Percentiles rank a stretch among this genome's conserved stretches.
Conservation (phyloP, 352 stramenopile genomes). For the Globisporangium cystogenes region DNA sequence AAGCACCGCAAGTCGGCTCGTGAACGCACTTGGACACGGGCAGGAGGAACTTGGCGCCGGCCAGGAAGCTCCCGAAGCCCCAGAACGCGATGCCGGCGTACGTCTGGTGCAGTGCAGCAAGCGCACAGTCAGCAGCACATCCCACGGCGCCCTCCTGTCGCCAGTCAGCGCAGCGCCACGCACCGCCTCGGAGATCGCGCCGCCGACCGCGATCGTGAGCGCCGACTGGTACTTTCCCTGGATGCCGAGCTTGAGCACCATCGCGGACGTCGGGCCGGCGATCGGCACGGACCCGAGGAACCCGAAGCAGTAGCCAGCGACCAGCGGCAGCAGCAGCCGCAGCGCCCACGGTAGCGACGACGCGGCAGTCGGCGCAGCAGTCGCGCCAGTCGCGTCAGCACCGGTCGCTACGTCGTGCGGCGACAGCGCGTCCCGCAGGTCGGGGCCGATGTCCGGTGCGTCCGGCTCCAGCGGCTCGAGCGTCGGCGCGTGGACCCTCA, state of each 20-base stretch:
- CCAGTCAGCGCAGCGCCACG: neutral
- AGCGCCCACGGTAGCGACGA: constrained; percentile 37
- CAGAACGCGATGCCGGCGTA: constrained; percentile 87
- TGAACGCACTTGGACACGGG: constrained; percentile 78
- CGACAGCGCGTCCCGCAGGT: neutral
- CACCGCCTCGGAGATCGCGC: constrained; percentile 81
- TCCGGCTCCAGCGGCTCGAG: neutral
- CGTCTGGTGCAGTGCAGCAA: constrained; percentile 28
- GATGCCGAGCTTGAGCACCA: constrained; percentile 86
- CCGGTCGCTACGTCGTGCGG: neutral
- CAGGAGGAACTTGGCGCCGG: constrained; percentile 74
- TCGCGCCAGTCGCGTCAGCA: neutral
- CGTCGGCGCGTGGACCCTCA: neutral
- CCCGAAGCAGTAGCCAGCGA: constrained; percentile 79
- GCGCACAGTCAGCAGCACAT: constrained; percentile 5
- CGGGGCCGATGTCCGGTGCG: neutral
- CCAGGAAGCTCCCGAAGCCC: constrained; percentile 87
- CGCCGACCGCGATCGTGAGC: constrained; percentile 76
- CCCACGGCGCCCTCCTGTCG: too few species aligned
- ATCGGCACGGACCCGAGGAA: constrained; percentile 84
- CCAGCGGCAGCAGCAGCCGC: constrained; percentile 59
- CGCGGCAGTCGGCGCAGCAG: neutral
- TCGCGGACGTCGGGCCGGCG: constrained; percentile 78
- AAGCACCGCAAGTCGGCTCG: neutral
- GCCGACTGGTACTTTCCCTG: constrained; percentile 80